Conservation (phyloP, 2,329 filamentous ascomycete genomes). For the Penicillium italicum region DNA sequence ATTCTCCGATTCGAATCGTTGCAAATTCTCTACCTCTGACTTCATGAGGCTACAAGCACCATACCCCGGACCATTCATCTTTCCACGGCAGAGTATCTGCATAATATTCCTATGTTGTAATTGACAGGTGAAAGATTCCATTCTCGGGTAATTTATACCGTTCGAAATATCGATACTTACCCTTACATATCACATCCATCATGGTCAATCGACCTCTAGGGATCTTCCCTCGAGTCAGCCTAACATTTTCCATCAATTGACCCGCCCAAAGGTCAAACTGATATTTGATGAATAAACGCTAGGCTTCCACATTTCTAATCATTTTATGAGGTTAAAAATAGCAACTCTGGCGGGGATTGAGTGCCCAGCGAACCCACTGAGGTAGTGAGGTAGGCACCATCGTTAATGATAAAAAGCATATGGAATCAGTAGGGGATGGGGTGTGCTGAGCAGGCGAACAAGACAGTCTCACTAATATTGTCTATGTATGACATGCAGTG, state of each 20-base stretch:
- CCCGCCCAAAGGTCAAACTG: neutral
- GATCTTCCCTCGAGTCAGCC: neutral
- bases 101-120: neutral
- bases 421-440: conserved; percentile 11
- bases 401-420: neutral
- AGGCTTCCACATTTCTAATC: conserved; percentile 8
- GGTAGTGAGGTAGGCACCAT: conserved; percentile 21
- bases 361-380: conserved; percentile 1
- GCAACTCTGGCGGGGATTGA: neutral
- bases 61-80: neutral
- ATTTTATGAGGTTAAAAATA: conserved; percentile 9
- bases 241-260: neutral
- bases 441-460: neutral
- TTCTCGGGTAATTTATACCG: neutral
- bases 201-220: neutral
- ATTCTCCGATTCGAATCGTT: neutral
- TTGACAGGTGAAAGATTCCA: neutral
- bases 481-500: neutral
- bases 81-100: neutral
- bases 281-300: neutral
- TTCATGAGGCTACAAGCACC: neutral
- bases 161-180: neutral
- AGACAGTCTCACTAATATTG: conserved; percentile 15
- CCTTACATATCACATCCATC: neutral
- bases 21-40: neutral